Evolutionary conservation across 768 basidiomycete genomes (phyloP), one percentile per base, ranked within the genome.

Genomic region (Serendipita sp.): DNA sequence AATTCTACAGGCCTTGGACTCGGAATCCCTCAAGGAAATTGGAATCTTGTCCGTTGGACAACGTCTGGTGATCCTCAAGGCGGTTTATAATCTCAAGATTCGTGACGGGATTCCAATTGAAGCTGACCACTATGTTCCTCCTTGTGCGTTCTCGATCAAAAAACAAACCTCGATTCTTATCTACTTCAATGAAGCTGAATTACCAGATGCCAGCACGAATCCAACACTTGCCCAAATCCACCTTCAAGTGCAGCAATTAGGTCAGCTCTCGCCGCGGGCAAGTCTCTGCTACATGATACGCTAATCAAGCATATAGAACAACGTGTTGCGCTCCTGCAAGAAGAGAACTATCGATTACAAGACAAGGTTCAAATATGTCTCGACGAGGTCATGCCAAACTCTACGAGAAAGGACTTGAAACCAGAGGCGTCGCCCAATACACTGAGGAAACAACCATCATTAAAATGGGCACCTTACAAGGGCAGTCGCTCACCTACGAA

Each of bases 11-110:
- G 77, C 88, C 70, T 80, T 97, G 56, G 88, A 92, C 72, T 80
- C 84, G n/a, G 89, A 93, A 28, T 75, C 83, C 1, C 82, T 99
- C 68, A 90, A 89, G 74, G 85, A 88, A 47, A 77, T 97, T 65
- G 96, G 96, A 5, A 81, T 99, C 47, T 72, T 81, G n/a, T 90
- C 88, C 41, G 83, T 98, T 68, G 96, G 96, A 24, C 94, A 97
- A 74, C 80, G 96, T 64, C 76, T 99, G 41, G 79, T 89, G 48
- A 92, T 98, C 68, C 84, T 98, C 73, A 94, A 92, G 74, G 86
- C 88, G 56, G 85, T 97, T 65, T 98, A 96, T 76, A 83, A 84
- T 63, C 77, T 90, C 70, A 99, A 99, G 78, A 75, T 93, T 63
- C 83, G 84, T 1, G 81, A 94, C 71, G 84, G 84, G 67, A 78